A percentile compares a stretch with the other conserved stretches of the same genome.
phyloP scores from a whole-genome alignment of 2,329 filamentous ascomycete genomes.

The Aspergillus sp. region DNA sequence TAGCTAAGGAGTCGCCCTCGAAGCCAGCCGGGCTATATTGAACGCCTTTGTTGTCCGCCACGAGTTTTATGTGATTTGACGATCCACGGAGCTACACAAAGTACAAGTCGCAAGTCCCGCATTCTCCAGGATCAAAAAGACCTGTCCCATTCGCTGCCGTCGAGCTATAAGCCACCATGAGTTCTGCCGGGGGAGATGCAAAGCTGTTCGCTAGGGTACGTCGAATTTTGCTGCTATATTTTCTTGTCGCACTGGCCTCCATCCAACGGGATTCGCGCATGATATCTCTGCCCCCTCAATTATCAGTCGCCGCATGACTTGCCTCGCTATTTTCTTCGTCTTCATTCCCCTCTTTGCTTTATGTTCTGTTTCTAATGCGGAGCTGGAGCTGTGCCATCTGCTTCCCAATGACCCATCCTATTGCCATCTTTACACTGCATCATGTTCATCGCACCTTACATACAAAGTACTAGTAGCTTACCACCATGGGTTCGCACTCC shows the following conservation, averaged over 20 bases:
- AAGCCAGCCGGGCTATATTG: constrained; percentile 13
- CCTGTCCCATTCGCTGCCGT: constrained; percentile 7
- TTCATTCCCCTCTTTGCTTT: constrained; percentile 14
- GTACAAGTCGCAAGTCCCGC: not conserved
- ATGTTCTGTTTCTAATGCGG: not conserved
- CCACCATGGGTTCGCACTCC: constrained; percentile 35
- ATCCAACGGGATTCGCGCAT: constrained; percentile 5
- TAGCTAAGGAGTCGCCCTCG: constrained; percentile 19
- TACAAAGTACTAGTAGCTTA: constrained; percentile 27
- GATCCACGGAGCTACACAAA: not conserved
- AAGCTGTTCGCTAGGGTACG: constrained; percentile 98
- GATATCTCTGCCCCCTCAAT: constrained; percentile 14
- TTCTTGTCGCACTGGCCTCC: constrained; percentile 19
- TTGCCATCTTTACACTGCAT: constrained; percentile 5
- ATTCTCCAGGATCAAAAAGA: constrained; percentile 3
- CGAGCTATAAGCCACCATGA: constrained; percentile 49
- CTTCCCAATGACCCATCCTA: not conserved
- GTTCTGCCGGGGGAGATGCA: constrained; percentile 81
- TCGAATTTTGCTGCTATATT: constrained; percentile 29
- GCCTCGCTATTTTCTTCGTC: constrained; percentile 3
- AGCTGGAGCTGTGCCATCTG: not conserved
- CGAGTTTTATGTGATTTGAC: constrained; percentile 20
- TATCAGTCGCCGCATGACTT: not conserved
- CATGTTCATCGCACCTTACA: constrained; percentile 26
- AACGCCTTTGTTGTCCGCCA: constrained; percentile 2